These are phyloP conservation scores for Pythium periplocum DNA, from an alignment of 352 stramenopile genomes.

Conservation along the genomic window DNA sequence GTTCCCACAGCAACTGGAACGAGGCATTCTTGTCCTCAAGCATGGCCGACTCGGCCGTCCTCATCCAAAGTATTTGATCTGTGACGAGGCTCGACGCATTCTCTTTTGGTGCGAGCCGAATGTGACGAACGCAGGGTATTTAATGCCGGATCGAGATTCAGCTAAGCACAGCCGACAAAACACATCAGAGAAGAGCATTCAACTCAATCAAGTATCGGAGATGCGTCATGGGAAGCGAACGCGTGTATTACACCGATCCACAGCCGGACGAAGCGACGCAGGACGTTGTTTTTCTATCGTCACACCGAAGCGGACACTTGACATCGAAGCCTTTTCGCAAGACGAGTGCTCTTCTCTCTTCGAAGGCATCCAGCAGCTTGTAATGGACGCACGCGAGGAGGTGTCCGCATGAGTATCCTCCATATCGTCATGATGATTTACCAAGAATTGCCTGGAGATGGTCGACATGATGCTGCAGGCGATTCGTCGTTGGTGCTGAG, in stretches of 20 bases:
- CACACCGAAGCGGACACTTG: conserved; percentile 12
- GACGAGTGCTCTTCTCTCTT: conserved; percentile 9
- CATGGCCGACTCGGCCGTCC: conserved; percentile 16
- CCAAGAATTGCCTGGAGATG: too few relatives aligned
- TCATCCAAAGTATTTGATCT: conserved; percentile 18
- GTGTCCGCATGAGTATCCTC: too few relatives aligned
- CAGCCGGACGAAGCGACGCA: conserved; percentile 14
- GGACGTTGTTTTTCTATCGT: conserved; percentile 18
- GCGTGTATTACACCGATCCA: conserved; percentile 15
- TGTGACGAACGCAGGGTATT: conserved; percentile 15
- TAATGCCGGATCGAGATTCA: conserved; percentile 2
- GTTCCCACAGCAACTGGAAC: too few relatives aligned
- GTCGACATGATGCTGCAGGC: too few relatives aligned
- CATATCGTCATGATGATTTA: too few relatives aligned
- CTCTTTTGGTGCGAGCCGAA: conserved; percentile 13
- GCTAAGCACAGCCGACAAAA: background rate
- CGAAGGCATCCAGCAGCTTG: conserved; percentile 8
- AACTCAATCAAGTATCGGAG: conserved; percentile 11
- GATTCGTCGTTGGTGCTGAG: too few relatives aligned
- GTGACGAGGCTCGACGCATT: conserved; percentile 6
- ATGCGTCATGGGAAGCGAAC: conserved; percentile 15
- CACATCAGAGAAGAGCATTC: conserved; percentile 8
- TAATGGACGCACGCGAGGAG: background rate
- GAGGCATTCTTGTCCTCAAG: background rate
- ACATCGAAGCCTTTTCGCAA: conserved; percentile 19